phyloP scores from a whole-genome alignment of 2,329 filamentous ascomycete genomes.

The Colletotrichum filicis region DNA sequence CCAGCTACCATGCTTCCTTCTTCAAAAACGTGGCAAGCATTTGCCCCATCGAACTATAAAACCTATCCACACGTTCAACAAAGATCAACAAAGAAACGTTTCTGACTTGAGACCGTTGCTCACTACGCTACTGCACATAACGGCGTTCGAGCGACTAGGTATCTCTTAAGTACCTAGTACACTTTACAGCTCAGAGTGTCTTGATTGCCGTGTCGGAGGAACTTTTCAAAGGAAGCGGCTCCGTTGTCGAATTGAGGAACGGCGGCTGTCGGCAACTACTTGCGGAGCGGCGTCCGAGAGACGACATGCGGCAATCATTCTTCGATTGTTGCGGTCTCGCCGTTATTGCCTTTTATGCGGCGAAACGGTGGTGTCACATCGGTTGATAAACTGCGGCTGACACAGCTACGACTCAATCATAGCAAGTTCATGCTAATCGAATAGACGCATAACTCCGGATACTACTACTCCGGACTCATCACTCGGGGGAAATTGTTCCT shows the following conservation, averaged over 20 bases:
- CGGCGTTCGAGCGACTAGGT: not conserved
- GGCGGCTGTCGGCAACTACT: not conserved
- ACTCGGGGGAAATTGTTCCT: not conserved
- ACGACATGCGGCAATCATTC: not conserved
- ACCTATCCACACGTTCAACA: not conserved
- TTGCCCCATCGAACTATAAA: not conserved
- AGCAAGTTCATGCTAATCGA: conserved; percentile 3
- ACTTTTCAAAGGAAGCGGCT: not conserved
- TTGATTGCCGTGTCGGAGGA: not conserved
- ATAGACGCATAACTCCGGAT: not conserved
- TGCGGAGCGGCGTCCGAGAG: not conserved
- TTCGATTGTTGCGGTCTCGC: not conserved
- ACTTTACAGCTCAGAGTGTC: not conserved
- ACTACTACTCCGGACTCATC: conserved; percentile 5
- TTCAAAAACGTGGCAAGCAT: conserved; percentile 1
- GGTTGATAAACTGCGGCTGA: not conserved
- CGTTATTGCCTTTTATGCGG: conserved; percentile 9
- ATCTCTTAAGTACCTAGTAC: conserved; percentile 11
- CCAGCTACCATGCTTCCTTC: conserved; percentile 10
- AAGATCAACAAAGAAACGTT: conserved; percentile 17
- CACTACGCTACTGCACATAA: not conserved
- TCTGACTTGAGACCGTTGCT: conserved; percentile 20
- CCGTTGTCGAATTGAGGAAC: not conserved
- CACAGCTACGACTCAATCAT: not conserved
- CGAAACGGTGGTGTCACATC: not conserved